Conservation (phyloP, 805 yeast genomes). For the Candida morakotiae region DNA sequence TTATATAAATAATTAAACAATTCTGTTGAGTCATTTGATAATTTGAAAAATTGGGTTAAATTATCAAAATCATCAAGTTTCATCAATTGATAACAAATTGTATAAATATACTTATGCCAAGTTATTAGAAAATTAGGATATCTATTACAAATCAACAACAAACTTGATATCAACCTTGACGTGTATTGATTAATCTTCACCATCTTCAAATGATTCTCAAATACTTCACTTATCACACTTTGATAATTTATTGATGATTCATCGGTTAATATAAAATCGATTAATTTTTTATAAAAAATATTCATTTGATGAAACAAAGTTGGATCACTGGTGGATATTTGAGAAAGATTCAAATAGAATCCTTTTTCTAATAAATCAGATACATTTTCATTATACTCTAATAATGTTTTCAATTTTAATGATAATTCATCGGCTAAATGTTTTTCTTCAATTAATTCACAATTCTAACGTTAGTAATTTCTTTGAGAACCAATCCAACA, state of each 20-base stretch:
- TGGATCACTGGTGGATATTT: slow-evolving; percentile 2
- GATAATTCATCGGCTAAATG: slow-evolving; percentile 1
- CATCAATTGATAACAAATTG: neutral
- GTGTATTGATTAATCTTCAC: neutral
- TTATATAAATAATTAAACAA: slow-evolving; percentile 3
- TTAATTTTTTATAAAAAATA: slow-evolving; percentile 10
- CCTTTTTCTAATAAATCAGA: slow-evolving; percentile 6
- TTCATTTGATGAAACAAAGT: slow-evolving; percentile 12
- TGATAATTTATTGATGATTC: slow-evolving; percentile 4
- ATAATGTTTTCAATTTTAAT: slow-evolving; percentile 1
- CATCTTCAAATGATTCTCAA: neutral
- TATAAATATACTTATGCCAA: neutral
- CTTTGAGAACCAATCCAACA: neutral
- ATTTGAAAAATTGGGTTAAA: slow-evolving; percentile 5
- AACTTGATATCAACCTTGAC: slow-evolving; percentile 7
- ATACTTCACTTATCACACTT: neutral
- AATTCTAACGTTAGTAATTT: slow-evolving; percentile 2
- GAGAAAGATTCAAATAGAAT: slow-evolving; percentile 8
- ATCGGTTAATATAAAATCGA: slow-evolving; percentile 6
- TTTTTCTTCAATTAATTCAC: slow-evolving; percentile 1
- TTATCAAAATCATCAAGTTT: slow-evolving; percentile 1
- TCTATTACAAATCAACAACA: slow-evolving; percentile 8
- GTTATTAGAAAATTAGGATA: slow-evolving; percentile 15
- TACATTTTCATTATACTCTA: neutral
- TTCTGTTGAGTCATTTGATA: slow-evolving; percentile 5